These are phyloP conservation scores for Paulownia fortunei DNA, from an alignment of 257 asterid species.

Conservation along the genomic window DNA sequence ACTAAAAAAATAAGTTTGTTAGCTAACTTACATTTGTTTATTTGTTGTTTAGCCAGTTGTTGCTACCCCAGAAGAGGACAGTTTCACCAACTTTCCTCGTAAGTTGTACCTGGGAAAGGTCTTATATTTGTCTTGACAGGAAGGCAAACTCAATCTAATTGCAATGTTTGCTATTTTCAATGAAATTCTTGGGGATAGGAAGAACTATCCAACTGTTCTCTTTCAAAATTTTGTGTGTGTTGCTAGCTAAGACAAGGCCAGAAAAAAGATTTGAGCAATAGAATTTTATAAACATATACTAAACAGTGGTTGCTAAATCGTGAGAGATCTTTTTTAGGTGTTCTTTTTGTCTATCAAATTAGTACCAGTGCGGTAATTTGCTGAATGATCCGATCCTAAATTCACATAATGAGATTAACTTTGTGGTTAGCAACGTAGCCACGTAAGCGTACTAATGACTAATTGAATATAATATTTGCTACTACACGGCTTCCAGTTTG, in stretches of 20 bases:
- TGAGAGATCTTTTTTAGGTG: too few species aligned
- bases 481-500: too few species aligned
- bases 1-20: conserved; percentile 11
- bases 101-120: neutral
- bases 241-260: too few species aligned
- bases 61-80: neutral
- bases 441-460: too few species aligned
- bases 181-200: neutral
- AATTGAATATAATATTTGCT: too few species aligned
- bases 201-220: neutral
- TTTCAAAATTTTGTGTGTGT: neutral
- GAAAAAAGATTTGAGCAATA: too few species aligned
- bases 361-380: neutral
- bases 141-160: neutral
- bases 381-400: neutral
- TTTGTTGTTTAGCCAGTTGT: neutral
- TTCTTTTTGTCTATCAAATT: too few species aligned
- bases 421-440: neutral
- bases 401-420: neutral
- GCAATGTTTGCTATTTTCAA: neutral
- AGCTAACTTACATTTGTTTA: neutral
- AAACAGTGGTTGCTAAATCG: too few species aligned
- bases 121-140: neutral
- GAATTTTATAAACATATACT: too few species aligned
- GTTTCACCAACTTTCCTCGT: neutral